Percentiles rank a stretch among this genome's conserved stretches.
phyloP scores from a whole-genome alignment of 1,139 yeast species.

The Kodamaea arcana region DNA sequence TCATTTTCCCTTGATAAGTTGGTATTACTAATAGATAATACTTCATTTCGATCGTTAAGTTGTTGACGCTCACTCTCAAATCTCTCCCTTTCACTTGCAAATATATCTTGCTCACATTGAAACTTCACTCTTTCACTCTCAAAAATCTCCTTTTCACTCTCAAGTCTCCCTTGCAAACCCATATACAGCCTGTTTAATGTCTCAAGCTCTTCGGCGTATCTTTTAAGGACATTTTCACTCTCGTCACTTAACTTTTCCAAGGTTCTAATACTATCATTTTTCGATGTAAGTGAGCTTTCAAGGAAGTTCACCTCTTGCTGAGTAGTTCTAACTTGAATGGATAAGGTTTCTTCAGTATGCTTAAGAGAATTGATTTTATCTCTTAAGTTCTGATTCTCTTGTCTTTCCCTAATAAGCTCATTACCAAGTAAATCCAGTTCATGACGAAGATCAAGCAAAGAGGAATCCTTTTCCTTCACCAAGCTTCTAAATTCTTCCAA shows the following conservation, averaged over 20 bases:
- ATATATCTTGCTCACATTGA: too few species aligned
- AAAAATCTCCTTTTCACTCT: neutral
- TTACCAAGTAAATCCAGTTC: slow-evolving; percentile 18
- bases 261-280: slow-evolving; percentile 13
- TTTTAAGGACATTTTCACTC: slow-evolving; percentile 4
- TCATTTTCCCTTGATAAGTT: neutral
- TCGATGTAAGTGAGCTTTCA: slow-evolving; percentile 23
- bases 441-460: slow-evolving; percentile 17
- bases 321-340: slow-evolving; percentile 26
- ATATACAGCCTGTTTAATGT: slow-evolving; percentile 18
- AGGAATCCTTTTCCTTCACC: slow-evolving; percentile 15
- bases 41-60: too few species aligned
- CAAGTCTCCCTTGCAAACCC: neutral
- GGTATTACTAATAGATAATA: neutral
- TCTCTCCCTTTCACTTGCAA: too few species aligned
- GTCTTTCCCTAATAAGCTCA: slow-evolving; percentile 19
- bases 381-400: slow-evolving; percentile 18
- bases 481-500: slow-evolving; percentile 14
- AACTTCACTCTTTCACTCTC: too few species aligned
- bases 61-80: too few species aligned
- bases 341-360: slow-evolving; percentile 24
- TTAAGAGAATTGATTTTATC: slow-evolving; percentile 17
- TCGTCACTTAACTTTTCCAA: slow-evolving; percentile 10
- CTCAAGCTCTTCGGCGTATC: slow-evolving; percentile 16
- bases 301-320: slow-evolving; percentile 30